These are phyloP conservation scores for Arthrocladium fulminans DNA, from an alignment of 2,329 filamentous ascomycete genomes.

Conservation along the genomic window DNA sequence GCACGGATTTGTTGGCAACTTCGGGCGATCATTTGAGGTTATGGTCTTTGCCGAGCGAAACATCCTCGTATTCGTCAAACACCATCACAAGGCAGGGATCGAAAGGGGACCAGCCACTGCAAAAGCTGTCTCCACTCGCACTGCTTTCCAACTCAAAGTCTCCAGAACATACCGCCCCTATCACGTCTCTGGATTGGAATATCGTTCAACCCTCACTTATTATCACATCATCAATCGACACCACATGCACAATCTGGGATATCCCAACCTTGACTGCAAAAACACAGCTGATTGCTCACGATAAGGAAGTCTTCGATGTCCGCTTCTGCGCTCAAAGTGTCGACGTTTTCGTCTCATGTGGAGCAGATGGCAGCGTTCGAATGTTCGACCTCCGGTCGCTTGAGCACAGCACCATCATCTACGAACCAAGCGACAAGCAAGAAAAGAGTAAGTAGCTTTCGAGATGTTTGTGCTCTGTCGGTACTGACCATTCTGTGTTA, in stretches of 20 bases:
- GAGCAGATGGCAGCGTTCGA: conserved; percentile 90
- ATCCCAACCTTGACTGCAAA: conserved; percentile 96
- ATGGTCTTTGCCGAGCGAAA: conserved; percentile 70
- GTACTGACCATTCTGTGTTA: conserved; percentile 3
- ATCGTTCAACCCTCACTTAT: conserved; percentile 93
- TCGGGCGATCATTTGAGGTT: conserved; percentile 88
- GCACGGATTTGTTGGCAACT: conserved; percentile 86
- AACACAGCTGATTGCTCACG: conserved; percentile 94
- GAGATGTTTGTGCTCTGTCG: conserved; percentile 42
- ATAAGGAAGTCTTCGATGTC: conserved; percentile 98
- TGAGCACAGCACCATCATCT: conserved; percentile 98
- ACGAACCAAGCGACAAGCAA: conserved; percentile 87
- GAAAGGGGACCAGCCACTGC: conserved; percentile 52
- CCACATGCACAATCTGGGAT: conserved; percentile 98
- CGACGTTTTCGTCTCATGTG: conserved; percentile 97
- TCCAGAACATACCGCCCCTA: conserved; percentile 90
- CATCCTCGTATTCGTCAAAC: conserved; percentile 48
- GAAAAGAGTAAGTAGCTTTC: conserved; percentile 57
- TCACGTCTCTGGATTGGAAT: conserved; percentile 97
- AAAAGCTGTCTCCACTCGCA: conserved; percentile 84
- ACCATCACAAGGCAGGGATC: conserved; percentile 54
- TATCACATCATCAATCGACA: conserved; percentile 97
- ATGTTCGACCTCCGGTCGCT: conserved; percentile 97
- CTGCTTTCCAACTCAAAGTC: conserved; percentile 96
- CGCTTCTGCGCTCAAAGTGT: conserved; percentile 90